Evolutionary conservation across 345 rosid species (phyloP), one percentile per base, ranked within the genome.

Genomic region (Aquilaria yunnanensis): DNA sequence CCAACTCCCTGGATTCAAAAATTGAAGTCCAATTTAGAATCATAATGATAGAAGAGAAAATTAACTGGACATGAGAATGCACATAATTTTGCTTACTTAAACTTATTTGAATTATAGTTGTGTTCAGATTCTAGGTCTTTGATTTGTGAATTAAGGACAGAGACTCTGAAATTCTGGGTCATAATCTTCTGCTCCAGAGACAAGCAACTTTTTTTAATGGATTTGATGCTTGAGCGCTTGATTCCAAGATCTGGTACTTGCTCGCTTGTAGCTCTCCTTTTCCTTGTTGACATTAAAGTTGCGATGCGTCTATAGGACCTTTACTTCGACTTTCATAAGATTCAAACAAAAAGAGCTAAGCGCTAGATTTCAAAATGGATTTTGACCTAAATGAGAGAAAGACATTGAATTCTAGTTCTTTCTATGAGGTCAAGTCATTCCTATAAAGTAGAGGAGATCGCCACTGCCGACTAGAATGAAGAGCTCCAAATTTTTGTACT

Each of bases 351-450:
- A 64, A 50, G 16, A 16, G 16, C 16, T 16, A 34, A 61, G 16
- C 59, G 5, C 32, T 48, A 62, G 34, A 46, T 23, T 51, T 33
- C 45, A 41, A 37, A 30, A 8, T 32, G 30, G 41, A 11, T 45
- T 14, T 34, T 14, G 61, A 86, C 96, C 88, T 83, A 86, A 43
- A 83, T 92, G 59, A 82, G 83, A 59, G 66, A 41, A 57, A 90
- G 81, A 12, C 88, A 84, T 54, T 85, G 68, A 67, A 72, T 82
- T 77, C 90, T 80, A 62, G 87, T 77, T 5, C 60, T 70, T 54
- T 90, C 96, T 87, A 87, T 82, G 45, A 75, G 80, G 33, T 83
- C 85, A 2, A 90, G 75, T 59, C 97, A 75, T 66, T 85, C 90
- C 32, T 72, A 75, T 74, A 90, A 90, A 13, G 95, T 81, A 37